These are phyloP conservation scores for Gynandropsis gynandra DNA, from an alignment of 345 rosid genomes.

Conservation along the genomic window DNA sequence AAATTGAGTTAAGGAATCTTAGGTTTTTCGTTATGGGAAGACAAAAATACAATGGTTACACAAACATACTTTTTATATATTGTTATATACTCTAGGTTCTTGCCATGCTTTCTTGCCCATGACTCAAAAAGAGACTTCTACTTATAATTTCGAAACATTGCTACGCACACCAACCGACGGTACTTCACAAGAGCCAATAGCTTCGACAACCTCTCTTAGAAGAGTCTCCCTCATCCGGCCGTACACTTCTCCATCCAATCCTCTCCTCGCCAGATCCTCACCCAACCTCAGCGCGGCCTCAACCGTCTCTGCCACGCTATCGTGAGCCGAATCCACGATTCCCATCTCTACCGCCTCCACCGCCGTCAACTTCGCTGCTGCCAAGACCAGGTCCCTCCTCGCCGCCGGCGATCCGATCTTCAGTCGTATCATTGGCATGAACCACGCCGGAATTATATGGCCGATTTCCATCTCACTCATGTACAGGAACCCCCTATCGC, in stretches of 20 bases:
- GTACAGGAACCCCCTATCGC: conserved; percentile 60
- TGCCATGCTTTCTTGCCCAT: too few relatives aligned
- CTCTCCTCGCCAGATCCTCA: conserved; percentile 30
- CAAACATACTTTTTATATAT: too few relatives aligned
- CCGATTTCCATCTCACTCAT: conserved; percentile 70
- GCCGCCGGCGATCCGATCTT: conserved; percentile 40
- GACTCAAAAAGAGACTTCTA: too few relatives aligned
- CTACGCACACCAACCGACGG: too few relatives aligned
- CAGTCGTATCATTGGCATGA: conserved; percentile 29
- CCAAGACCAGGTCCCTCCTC: conserved; percentile 37
- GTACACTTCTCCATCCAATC: conserved; percentile 47
- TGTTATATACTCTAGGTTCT: too few relatives aligned
- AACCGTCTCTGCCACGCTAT: conserved; percentile 40
- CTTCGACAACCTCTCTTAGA: not conserved
- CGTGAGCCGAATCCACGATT: conserved; percentile 24
- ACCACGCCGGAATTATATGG: conserved; percentile 36
- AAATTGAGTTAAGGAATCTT: too few relatives aligned
- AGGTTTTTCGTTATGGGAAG: too few relatives aligned
- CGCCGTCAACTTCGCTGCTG: conserved; percentile 49
- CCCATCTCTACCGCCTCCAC: conserved; percentile 31
- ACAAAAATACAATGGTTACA: too few relatives aligned
- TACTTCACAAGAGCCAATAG: too few relatives aligned
- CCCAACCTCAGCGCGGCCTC: conserved; percentile 44
- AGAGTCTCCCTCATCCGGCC: conserved; percentile 38
- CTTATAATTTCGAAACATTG: too few relatives aligned